A percentile compares a stretch with the other conserved stretches of the same genome.
phyloP scores from a whole-genome alignment of 2,329 filamentous ascomycete species.

The Colletotrichum gigasporum region DNA sequence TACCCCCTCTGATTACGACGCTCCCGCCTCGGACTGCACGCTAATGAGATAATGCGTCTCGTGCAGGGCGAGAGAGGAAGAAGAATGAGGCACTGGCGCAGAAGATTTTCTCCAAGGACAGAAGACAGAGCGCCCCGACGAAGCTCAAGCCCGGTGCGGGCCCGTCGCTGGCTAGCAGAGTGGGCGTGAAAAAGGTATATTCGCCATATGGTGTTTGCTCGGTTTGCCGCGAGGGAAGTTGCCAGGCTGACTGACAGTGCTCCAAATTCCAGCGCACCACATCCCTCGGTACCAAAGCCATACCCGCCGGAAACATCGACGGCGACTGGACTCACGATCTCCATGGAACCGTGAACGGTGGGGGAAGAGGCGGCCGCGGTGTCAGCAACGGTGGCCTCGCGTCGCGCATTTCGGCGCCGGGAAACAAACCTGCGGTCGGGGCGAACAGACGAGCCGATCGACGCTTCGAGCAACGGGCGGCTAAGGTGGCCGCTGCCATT shows the following conservation, averaged over 20 bases:
- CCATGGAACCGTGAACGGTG: slow-evolving; percentile 57
- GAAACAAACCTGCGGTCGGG: slow-evolving; percentile 38
- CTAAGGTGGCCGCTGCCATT: slow-evolving; percentile 56
- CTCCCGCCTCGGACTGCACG: background rate
- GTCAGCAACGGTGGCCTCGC: slow-evolving; percentile 48
- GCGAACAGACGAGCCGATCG: slow-evolving; percentile 35
- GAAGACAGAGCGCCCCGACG: slow-evolving; percentile 65
- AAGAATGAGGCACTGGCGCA: slow-evolving; percentile 77
- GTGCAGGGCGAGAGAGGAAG: slow-evolving; percentile 71
- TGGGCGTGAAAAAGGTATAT: slow-evolving; percentile 76
- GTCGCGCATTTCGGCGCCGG: slow-evolving; percentile 55
- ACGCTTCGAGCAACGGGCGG: slow-evolving; percentile 44
- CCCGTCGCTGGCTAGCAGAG: slow-evolving; percentile 74
- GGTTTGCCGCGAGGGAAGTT: slow-evolving; percentile 29
- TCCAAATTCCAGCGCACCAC: slow-evolving; percentile 40
- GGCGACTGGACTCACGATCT: slow-evolving; percentile 79
- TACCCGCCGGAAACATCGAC: slow-evolving; percentile 65
- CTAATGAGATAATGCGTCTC: slow-evolving; percentile 6
- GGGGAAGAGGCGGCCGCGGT: slow-evolving; percentile 35
- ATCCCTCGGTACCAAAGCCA: slow-evolving; percentile 42
- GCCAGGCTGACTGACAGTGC: slow-evolving; percentile 14
- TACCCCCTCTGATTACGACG: slow-evolving; percentile 5
- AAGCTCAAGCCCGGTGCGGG: slow-evolving; percentile 55
- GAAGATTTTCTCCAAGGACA: slow-evolving; percentile 73
- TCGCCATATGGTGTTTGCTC: background rate